These are phyloP conservation scores for Ampelocalamus luodianensis DNA, from an alignment of 176 grass and related monocot species.

Conservation along the genomic window DNA sequence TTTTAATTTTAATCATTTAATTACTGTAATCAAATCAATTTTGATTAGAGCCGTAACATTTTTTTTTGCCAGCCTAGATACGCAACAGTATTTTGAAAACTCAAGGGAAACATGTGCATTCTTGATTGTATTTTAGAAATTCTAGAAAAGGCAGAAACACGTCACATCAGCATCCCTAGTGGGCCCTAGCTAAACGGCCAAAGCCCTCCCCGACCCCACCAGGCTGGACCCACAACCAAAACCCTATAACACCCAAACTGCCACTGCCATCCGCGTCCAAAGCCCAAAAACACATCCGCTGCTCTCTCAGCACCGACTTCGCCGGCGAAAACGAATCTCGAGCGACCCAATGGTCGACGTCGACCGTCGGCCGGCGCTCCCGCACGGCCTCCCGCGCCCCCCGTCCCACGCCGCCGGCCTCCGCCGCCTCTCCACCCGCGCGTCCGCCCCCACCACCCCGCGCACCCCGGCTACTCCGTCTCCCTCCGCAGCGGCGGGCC, in stretches of 20 bases:
- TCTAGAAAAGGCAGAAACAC: not conserved
- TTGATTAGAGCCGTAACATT: too few species aligned
- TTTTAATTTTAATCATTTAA: too few species aligned
- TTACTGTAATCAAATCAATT: too few species aligned
- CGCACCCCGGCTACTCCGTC: slow-evolving; percentile 22
- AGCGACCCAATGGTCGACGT: slow-evolving; percentile 61
- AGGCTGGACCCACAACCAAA: not conserved
- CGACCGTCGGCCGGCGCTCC: slow-evolving; percentile 36
- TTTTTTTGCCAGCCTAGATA: too few species aligned
- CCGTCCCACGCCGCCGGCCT: slow-evolving; percentile 58
- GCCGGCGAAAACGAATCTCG: not conserved
- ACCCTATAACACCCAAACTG: slow-evolving; percentile 8
- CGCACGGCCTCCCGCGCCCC: slow-evolving; percentile 47
- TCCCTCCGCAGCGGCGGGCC: slow-evolving; percentile 21
- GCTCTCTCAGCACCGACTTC: not conserved
- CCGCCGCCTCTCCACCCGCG: slow-evolving; percentile 72
- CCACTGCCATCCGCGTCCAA: not conserved
- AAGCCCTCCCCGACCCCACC: not conserved
- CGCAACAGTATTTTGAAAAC: not conserved
- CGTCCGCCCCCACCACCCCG: slow-evolving; percentile 53
- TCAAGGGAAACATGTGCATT: not conserved
- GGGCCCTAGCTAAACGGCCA: not conserved
- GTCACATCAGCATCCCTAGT: not conserved
- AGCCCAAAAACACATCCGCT: not conserved
- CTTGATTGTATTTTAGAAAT: not conserved